These are phyloP conservation scores for Actinidia chinensis DNA, from an alignment of 179 eudicot species.

Conservation along the genomic window DNA sequence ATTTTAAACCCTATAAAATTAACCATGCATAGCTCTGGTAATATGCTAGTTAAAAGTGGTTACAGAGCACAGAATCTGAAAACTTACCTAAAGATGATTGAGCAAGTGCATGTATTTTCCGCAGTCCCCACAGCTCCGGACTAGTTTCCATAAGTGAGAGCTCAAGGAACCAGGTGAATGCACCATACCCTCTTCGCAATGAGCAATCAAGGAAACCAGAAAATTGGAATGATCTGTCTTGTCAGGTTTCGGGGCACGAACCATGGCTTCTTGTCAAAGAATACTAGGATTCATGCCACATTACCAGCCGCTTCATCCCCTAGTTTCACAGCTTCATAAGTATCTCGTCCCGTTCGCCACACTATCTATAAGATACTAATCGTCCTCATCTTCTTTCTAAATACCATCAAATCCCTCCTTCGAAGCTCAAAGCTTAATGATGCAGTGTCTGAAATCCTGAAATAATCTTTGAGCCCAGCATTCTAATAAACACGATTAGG, in stretches of 20 bases:
- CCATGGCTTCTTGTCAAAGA: slow-evolving; percentile 46
- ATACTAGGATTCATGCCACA: slow-evolving; percentile 35
- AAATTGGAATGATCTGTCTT: slow-evolving; percentile 34
- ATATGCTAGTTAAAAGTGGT: background rate
- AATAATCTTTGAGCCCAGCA: slow-evolving; percentile 67
- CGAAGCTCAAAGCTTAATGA: slow-evolving; percentile 72
- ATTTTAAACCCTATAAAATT: too few species aligned
- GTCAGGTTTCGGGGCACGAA: slow-evolving; percentile 24
- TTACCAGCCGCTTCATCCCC: slow-evolving; percentile 37
- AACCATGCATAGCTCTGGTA: too few species aligned
- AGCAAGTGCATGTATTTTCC: slow-evolving; percentile 87
- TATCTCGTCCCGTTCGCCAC: slow-evolving; percentile 81
- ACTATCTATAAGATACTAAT: slow-evolving; percentile 82
- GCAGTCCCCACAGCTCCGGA: slow-evolving; percentile 81
- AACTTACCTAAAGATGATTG: slow-evolving; percentile 90
- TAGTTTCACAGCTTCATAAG: slow-evolving; percentile 76
- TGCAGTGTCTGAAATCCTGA: slow-evolving; percentile 72
- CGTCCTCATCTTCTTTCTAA: slow-evolving; percentile 84
- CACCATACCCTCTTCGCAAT: slow-evolving; percentile 95
- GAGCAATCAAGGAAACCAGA: slow-evolving; percentile 61
- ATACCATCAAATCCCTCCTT: slow-evolving; percentile 95
- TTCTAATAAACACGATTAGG: slow-evolving; percentile 57
- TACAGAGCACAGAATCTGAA: slow-evolving; percentile 11
- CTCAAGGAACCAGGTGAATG: slow-evolving; percentile 75
- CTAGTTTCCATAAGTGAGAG: slow-evolving; percentile 98